Conservation (phyloP, 495 filamentous ascomycete species). For the Talaromyces wortmannii region DNA sequence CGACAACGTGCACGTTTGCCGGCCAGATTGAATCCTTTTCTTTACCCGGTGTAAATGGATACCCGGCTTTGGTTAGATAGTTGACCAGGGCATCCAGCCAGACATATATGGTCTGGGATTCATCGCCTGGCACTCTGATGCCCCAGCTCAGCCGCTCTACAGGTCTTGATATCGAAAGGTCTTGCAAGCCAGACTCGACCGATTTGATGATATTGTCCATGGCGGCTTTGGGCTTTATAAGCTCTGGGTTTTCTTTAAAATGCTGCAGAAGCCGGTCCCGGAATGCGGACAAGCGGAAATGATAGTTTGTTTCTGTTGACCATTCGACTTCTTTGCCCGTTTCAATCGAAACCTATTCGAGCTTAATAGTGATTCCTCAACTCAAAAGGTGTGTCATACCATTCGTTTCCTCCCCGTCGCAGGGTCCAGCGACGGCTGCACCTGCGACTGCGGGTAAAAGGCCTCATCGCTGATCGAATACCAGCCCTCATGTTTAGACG, state of each 20-base stretch:
- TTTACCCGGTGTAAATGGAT: constrained; percentile 66
- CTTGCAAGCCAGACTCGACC: constrained; percentile 65
- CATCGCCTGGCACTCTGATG: constrained; percentile 79
- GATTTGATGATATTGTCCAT: constrained; percentile 61
- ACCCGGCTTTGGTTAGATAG: constrained; percentile 82
- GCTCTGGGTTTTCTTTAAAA: constrained; percentile 65
- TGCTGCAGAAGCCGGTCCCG: constrained; percentile 66
- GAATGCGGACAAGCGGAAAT: constrained; percentile 84
- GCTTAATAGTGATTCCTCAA: neutral
- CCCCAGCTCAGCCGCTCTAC: constrained; percentile 76
- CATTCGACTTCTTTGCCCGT: constrained; percentile 90
- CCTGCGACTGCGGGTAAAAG: constrained; percentile 73
- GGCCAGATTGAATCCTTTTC: constrained; percentile 70
- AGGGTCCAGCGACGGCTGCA: constrained; percentile 70
- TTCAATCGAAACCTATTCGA: constrained; percentile 59
- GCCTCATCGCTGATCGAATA: constrained; percentile 96
- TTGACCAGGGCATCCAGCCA: constrained; percentile 96
- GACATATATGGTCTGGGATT: constrained; percentile 89
- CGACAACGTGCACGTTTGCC: constrained; percentile 83
- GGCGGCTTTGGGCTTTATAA: constrained; percentile 59
- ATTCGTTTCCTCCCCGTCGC: constrained; percentile 73
- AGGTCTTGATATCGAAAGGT: constrained; percentile 86
- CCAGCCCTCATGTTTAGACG: constrained; percentile 85
- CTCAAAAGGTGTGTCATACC: constrained; percentile 27
- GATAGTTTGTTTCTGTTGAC: constrained; percentile 91